These are phyloP conservation scores for Kappamyces sp. DNA, from an alignment of 192 early-diverging fungal genomes.

Conservation along the genomic window DNA sequence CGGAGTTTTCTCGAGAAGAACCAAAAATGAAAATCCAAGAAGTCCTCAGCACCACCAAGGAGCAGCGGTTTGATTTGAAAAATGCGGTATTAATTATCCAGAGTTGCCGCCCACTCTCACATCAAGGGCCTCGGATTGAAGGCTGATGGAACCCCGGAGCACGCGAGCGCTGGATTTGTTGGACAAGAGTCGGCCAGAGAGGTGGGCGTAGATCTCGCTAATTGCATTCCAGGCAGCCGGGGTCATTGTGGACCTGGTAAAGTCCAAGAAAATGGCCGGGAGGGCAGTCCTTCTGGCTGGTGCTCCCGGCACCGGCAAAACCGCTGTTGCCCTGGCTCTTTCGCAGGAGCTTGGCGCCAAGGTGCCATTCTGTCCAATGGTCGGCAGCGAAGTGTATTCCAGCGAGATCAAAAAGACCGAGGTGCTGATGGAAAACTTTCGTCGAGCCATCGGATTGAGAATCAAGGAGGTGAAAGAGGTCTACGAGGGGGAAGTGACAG, in stretches of 20 bases:
- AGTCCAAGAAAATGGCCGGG: constrained; percentile 95
- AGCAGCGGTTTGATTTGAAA: constrained; percentile 60
- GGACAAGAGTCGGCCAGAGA: constrained; percentile 96
- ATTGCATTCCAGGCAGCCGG: constrained; percentile 68
- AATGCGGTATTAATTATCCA: constrained; percentile 8
- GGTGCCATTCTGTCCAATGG: constrained; percentile 99
- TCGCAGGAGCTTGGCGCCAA: constrained; percentile 95
- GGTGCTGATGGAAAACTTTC: constrained; percentile 99
- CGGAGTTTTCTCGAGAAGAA: not conserved
- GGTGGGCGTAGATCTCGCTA: constrained; percentile 32
- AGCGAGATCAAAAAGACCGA: constrained; percentile 99
- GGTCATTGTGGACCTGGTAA: constrained; percentile 89
- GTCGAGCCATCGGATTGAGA: constrained; percentile 88
- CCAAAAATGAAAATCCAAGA: constrained; percentile 82
- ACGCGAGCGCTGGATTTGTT: constrained; percentile 88
- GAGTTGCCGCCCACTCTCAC: constrained; percentile 88
- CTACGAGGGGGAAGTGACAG: constrained; percentile 98
- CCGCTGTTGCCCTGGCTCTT: constrained; percentile 92
- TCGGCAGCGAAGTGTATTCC: constrained; percentile 96
- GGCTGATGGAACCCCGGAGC: constrained; percentile 83
- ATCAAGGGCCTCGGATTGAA: constrained; percentile 90
- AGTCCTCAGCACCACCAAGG: constrained; percentile 84
- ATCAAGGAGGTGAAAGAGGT: constrained; percentile 99
- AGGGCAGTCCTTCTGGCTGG: constrained; percentile 91
- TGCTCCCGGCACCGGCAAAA: constrained; percentile 97